Percentiles rank a stretch among this genome's conserved stretches.
These are phyloP conservation scores for Scedosporium minutisporum DNA, from an alignment of 2,329 filamentous ascomycete genomes.

Conservation along the genomic window DNA sequence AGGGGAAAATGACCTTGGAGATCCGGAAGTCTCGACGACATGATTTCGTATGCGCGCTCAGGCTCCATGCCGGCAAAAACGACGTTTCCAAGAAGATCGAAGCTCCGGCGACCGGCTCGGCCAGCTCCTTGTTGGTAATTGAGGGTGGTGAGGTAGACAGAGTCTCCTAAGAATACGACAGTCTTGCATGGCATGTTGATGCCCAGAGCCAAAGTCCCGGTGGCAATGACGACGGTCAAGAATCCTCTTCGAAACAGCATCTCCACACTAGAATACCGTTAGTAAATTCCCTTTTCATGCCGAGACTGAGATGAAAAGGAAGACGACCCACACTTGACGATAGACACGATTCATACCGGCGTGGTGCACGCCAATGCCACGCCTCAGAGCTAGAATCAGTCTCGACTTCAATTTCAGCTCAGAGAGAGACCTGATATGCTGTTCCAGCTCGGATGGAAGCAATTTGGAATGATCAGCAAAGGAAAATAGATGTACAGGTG, in stretches of 20 bases:
- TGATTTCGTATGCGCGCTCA: slow-evolving; percentile 55
- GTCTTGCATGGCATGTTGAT: slow-evolving; percentile 83
- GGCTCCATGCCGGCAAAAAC: slow-evolving; percentile 60
- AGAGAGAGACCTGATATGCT: slow-evolving; percentile 41
- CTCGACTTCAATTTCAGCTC: slow-evolving; percentile 37
- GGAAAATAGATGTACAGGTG: slow-evolving; percentile 52
- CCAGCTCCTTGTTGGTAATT: slow-evolving; percentile 68
- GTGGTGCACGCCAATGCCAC: slow-evolving; percentile 70
- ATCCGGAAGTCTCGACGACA: slow-evolving; percentile 64
- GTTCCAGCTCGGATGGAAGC: slow-evolving; percentile 46
- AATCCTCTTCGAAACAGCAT: slow-evolving; percentile 66
- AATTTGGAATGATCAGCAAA: slow-evolving; percentile 56
- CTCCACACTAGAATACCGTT: slow-evolving; percentile 40
- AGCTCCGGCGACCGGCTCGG: slow-evolving; percentile 69
- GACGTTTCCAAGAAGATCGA: slow-evolving; percentile 72
- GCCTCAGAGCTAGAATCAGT: slow-evolving; percentile 50
- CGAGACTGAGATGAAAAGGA: background rate
- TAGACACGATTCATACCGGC: slow-evolving; percentile 72
- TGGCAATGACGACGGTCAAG: slow-evolving; percentile 62
- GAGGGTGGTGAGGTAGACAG: slow-evolving; percentile 60
- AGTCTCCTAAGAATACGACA: slow-evolving; percentile 67
- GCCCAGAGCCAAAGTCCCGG: slow-evolving; percentile 65
- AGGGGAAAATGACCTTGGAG: slow-evolving; percentile 69
- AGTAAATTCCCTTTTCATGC: background rate
- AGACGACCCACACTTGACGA: slow-evolving; percentile 45